phyloP scores from a whole-genome alignment of 2,329 filamentous ascomycete species.

The Colletotrichum camelliae region DNA sequence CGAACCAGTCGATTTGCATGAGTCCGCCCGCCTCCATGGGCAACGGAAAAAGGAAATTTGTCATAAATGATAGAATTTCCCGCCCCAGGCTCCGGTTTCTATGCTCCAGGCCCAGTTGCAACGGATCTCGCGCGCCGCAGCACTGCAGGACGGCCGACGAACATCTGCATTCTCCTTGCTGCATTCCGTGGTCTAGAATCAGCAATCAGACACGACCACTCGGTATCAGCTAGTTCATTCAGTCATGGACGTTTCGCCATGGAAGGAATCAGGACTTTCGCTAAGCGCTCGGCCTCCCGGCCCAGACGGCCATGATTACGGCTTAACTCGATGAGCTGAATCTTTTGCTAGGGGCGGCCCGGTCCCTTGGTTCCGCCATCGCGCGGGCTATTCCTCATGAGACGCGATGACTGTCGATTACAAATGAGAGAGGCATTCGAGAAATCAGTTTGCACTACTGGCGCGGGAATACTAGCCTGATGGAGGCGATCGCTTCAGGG shows the following conservation, averaged over 20 bases:
- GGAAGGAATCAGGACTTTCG: background rate
- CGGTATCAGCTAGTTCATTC: background rate
- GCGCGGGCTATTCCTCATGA: background rate
- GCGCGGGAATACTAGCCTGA: background rate
- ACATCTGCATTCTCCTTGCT: background rate
- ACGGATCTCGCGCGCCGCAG: background rate
- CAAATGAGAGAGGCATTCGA: background rate
- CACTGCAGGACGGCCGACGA: background rate
- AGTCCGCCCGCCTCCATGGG: background rate
- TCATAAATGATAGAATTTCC: slow-evolving; percentile 10
- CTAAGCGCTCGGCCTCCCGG: background rate
- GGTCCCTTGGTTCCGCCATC: background rate
- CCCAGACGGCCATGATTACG: background rate
- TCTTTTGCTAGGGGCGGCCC: slow-evolving; percentile 10
- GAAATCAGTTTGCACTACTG: background rate
- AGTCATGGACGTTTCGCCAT: background rate
- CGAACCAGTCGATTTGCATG: background rate
- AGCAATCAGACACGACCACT: background rate
- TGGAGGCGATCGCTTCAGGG: background rate
- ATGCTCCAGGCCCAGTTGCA: background rate
- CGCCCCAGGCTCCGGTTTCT: background rate
- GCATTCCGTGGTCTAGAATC: background rate
- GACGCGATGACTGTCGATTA: background rate
- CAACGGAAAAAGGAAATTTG: background rate
- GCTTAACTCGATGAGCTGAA: background rate